Conservation (phyloP, 2,329 filamentous ascomycete species). For the Aspergillus pseudonomiae region DNA sequence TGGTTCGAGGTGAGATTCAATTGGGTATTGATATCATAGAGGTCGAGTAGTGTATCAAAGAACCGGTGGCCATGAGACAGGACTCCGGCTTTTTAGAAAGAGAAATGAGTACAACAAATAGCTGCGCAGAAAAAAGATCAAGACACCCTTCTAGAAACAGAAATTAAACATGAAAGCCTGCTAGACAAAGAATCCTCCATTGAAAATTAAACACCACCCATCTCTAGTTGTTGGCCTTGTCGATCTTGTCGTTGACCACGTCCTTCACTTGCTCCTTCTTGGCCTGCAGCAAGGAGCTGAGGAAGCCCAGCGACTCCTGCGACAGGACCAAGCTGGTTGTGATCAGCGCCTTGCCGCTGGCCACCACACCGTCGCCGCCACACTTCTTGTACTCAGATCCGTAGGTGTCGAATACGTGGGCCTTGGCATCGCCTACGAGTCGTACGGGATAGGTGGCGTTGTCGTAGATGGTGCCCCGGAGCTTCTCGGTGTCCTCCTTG, state of each 20-base stretch:
- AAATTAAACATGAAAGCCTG: not conserved
- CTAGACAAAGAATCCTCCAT: not conserved
- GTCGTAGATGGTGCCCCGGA: conserved; percentile 66
- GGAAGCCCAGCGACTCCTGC: conserved; percentile 64
- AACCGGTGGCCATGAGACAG: not conserved
- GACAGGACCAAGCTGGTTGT: conserved; percentile 69
- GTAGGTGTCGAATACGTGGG: conserved; percentile 48
- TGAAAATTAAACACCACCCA: not conserved
- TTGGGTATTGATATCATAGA: not conserved
- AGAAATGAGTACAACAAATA: conserved; percentile 1
- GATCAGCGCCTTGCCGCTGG: conserved; percentile 70
- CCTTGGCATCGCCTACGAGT: conserved; percentile 61
- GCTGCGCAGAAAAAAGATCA: conserved; percentile 6
- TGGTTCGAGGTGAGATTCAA: not conserved
- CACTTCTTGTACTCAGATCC: conserved; percentile 51
- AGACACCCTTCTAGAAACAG: not conserved
- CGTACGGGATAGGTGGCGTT: conserved; percentile 65
- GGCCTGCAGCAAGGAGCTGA: conserved; percentile 60
- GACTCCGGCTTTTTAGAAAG: no score
- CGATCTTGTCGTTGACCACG: conserved; percentile 52
- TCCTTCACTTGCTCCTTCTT: conserved; percentile 67
- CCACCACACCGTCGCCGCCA: conserved; percentile 62
- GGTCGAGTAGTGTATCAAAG: not conserved
- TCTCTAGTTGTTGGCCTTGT: conserved; percentile 9
- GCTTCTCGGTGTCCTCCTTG: conserved; percentile 73